Evolutionary conservation across 2,329 filamentous ascomycete genomes (phyloP), one percentile per base, ranked within the genome.

Genomic region (Colletotrichum falcatum): DNA sequence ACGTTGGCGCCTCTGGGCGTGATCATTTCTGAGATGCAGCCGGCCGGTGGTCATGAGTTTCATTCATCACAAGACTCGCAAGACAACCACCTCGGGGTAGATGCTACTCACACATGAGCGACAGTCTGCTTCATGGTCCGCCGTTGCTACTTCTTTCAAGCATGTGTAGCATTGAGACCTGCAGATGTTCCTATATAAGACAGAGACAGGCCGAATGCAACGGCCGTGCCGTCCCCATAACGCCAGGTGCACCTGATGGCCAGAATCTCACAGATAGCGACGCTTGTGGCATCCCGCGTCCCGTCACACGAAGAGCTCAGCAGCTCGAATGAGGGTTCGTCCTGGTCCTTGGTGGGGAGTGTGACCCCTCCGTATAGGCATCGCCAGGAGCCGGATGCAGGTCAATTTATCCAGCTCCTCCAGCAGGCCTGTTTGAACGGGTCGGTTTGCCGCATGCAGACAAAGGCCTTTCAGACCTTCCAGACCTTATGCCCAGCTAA

Each of bases 401-500:
- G 58, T 39, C 58, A 70, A 48, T 59, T 67, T 54, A 66, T 59
- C 58, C 67, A 70, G 67, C 64, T 58, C 35, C 26, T 42, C 35
- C 59, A 44, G 26, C 49, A 56, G 53, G 49, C 23, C 51, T 48
- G 23, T 62, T 70, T 70, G n/a, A 23, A 53, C 53, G 53, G 51
- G 44, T 33, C 30, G 28, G 35, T 54, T 30, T 61, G 30, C 64
- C 67, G 64, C 58, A 62, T 70, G 67, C 67, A 70, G 64, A 70
- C 64, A 70, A 58, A 62, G 46, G 26, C 46, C 42, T 66, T 66
- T 62, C 42, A 70, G 63, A 49, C 63, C 49, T 61, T 62, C 63
- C 56, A 70, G 56, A 49, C 51, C 64, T 28, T 42, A 48, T 53
- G 63, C 44, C 64, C 44, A 51, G 62, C 53, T 35, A 51, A 26